Evolutionary conservation across 306 rosid genomes (phyloP), one percentile per base, ranked within the genome.

Genomic region (Quercus rubra): DNA sequence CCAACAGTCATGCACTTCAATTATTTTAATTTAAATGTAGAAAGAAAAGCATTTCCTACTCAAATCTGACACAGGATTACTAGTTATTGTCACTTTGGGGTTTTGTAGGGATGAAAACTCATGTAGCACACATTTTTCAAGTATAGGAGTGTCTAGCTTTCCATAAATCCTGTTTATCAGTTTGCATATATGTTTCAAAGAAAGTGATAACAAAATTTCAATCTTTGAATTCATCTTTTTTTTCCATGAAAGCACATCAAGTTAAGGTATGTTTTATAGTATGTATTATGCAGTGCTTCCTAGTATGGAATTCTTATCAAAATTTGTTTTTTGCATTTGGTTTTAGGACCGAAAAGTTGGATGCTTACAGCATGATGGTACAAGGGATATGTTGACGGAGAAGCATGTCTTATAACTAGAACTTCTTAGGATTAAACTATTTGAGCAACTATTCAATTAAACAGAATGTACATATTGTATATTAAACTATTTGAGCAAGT

Each of bases 341-440:
- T 77, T 75, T 76, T 76, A 89, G 92, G 91, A 89, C 35, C 84
- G 86, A 52, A 80, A 91, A 52, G 63, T 76, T 27, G 89, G 89
- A 41, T 85, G 83, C 8, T 55, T 74, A 10, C 86, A 74, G 21
- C 23, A 23, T 23, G 23, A 23, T 23, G 23, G 23, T 23, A 23
- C 23, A 23, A 23, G 23, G 23, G 23, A 23, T 23, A 23, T 23
- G 23, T 23, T 23, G 23, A 23, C 23, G 23, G 23, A 23, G 23
- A 23, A 23, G 23, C 23, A 23, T 23, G 23, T 23, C 23, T 23
- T 23, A 23, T 23, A 23, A 23, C 23, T 23, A 23, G 23, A 23
- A 23, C 23, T 23, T 23, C 23, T 23, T 23, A 23, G 23, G 23
- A 23, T 23, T 23, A 23, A 23, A 1, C 23, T 23, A 23, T 23